These are phyloP conservation scores for Blastocystis sp. DNA, from an alignment of 352 stramenopile genomes.

Conservation along the genomic window DNA sequence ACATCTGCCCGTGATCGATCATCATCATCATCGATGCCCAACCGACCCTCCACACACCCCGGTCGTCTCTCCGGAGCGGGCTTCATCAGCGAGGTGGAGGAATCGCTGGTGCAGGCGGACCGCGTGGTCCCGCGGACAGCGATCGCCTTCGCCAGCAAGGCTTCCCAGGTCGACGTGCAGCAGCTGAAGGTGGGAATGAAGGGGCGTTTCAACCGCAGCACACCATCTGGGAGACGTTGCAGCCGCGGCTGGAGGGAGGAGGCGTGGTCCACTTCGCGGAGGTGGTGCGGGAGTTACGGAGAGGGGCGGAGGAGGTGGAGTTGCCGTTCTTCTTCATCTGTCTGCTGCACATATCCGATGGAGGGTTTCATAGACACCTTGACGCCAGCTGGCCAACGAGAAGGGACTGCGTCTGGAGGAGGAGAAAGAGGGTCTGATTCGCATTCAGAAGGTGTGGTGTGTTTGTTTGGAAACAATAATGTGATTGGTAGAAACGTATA, in stretches of 20 bases:
- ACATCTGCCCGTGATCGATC: no score
- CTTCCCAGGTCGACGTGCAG: constrained; percentile 16
- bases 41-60: no score
- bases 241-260: neutral
- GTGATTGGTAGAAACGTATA: neutral
- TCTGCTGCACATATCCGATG: constrained; percentile 30
- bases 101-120: neutral
- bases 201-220: neutral
- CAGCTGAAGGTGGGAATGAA: neutral
- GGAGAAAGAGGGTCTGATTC: neutral
- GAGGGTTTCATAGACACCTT: neutral
- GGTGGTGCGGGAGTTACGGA: neutral
- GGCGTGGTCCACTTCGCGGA: neutral
- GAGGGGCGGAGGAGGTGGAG: neutral
- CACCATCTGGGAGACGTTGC: neutral
- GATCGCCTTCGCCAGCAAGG: neutral
- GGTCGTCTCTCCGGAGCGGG: neutral
- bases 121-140: neutral
- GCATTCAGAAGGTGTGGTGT: neutral
- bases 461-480: neutral
- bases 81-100: constrained; percentile 24
- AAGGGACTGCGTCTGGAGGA: neutral
- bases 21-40: no score
- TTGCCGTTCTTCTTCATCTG: constrained; percentile 36
- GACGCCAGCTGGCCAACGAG: neutral